Evolutionary conservation across 2,329 filamentous ascomycete genomes (phyloP).

Genomic region (Escovopsis sp.): DNA sequence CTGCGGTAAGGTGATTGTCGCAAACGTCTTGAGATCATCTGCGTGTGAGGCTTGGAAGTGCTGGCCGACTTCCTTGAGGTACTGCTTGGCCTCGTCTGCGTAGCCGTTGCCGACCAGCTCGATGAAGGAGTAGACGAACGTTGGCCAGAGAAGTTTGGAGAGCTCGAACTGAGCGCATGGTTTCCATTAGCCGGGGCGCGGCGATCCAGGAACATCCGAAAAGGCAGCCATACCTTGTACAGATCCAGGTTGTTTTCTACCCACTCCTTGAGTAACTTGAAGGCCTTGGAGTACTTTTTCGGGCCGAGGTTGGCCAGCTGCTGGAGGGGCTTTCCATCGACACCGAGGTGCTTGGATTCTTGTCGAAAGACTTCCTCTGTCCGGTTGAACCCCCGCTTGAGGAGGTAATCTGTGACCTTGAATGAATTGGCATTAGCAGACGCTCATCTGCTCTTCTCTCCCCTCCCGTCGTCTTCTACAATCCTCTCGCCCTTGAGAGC

Average conservation of each 20-base stretch:
- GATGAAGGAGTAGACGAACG: slow-evolving; percentile 88
- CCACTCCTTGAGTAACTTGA: slow-evolving; percentile 61
- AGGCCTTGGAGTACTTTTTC: slow-evolving; percentile 65
- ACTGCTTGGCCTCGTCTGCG: slow-evolving; percentile 54
- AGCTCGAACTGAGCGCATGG: slow-evolving; percentile 54
- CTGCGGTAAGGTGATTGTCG: slow-evolving; percentile 57
- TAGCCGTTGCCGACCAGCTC: slow-evolving; percentile 62
- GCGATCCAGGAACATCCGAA: too few species aligned
- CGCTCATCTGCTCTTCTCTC: too few species aligned
- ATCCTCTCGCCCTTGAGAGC: too few species aligned
- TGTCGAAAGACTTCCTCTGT: slow-evolving; percentile 87
- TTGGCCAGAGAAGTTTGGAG: slow-evolving; percentile 74
- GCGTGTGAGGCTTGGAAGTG: slow-evolving; percentile 65
- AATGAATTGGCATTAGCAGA: too few species aligned
- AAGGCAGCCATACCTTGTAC: slow-evolving; percentile 54
- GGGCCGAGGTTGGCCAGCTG: slow-evolving; percentile 56
- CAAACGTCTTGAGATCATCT: slow-evolving; percentile 66
- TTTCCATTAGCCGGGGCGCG: neutral
- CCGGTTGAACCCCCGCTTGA: slow-evolving; percentile 85
- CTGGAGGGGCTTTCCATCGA: slow-evolving; percentile 63
- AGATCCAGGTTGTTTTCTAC: slow-evolving; percentile 85
- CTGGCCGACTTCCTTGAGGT: slow-evolving; percentile 52
- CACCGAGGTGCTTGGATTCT: slow-evolving; percentile 72
- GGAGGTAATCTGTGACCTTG: slow-evolving; percentile 79
- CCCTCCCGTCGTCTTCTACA: too few species aligned